A percentile compares a stretch with the other conserved stretches of the same genome.
Evolutionary conservation across 1,284 basidiomycete genomes (phyloP).

Genomic region (Trichosporon asahii): DNA sequence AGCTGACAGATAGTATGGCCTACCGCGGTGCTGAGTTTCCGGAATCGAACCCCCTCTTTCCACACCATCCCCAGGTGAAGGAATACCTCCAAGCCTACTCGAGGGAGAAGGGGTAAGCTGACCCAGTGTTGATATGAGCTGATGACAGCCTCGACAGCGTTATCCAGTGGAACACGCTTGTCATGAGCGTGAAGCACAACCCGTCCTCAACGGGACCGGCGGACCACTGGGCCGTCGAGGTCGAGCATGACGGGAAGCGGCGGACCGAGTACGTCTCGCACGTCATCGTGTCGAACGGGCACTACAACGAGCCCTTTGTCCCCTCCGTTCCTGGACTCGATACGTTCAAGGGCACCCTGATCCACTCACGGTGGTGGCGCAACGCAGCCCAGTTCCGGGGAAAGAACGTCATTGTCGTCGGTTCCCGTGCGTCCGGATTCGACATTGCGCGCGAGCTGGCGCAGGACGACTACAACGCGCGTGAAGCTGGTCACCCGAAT

Average conservation of each 20-base stretch:
- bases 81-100: conserved; percentile 25
- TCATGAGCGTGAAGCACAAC: conserved; percentile 22
- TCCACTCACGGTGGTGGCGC: conserved; percentile 56
- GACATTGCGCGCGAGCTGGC: conserved; percentile 57
- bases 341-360: conserved; percentile 48
- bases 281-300: conserved; percentile 51
- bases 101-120: conserved; percentile 19
- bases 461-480: conserved; percentile 30
- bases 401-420: conserved; percentile 55
- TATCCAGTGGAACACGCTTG: conserved; percentile 34
- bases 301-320: conserved; percentile 55
- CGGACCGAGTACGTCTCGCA: conserved; percentile 31
- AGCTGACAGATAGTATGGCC: conserved; percentile 23
- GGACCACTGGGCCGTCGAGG: conserved; percentile 26
- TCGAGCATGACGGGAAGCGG: conserved; percentile 17
- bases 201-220: conserved; percentile 9
- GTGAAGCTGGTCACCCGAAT: background rate
- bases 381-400: conserved; percentile 40
- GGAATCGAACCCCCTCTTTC: conserved; percentile 23
- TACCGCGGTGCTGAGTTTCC: conserved; percentile 27
- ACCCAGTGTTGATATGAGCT: background rate
- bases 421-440: conserved; percentile 55
- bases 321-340: conserved; percentile 51
- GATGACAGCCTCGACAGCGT: conserved; percentile 14
- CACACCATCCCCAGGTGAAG: conserved; percentile 22